Evolutionary conservation across 2,329 filamentous ascomycete genomes (phyloP).

Genomic region (Cladosporium sp.): DNA sequence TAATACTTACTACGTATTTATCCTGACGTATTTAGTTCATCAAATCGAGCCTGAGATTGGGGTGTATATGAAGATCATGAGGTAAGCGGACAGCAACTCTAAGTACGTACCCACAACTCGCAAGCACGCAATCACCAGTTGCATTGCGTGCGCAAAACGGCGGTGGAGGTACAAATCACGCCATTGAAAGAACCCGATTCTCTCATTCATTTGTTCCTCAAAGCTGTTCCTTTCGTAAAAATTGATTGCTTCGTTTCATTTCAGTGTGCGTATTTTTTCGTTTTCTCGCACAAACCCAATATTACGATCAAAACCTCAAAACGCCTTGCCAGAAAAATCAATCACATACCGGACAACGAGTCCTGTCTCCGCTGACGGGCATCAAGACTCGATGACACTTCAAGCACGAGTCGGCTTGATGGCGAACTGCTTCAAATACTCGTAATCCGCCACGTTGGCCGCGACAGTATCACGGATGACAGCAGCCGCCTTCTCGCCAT

Average conservation of each 20-base stretch:
- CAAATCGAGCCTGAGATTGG: too few species aligned
- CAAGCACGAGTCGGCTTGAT: slow-evolving; percentile 46
- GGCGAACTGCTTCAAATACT: slow-evolving; percentile 78
- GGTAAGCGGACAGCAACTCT: neutral
- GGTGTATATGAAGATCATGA: neutral
- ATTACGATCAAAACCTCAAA: neutral
- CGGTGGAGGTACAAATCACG: neutral
- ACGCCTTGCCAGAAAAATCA: neutral
- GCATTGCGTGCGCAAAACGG: neutral
- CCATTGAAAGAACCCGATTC: neutral
- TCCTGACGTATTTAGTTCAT: too few species aligned
- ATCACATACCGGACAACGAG: neutral
- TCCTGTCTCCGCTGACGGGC: neutral
- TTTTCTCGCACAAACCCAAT: neutral
- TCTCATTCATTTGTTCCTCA: neutral
- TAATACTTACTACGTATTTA: too few species aligned
- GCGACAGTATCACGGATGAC: slow-evolving; percentile 70
- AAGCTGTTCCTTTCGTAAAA: neutral
- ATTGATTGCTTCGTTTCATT: neutral
- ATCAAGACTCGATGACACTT: neutral
- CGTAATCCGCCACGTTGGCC: slow-evolving; percentile 71
- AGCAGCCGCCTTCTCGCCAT: slow-evolving; percentile 68
- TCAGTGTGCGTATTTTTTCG: neutral
- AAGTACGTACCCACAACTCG: neutral
- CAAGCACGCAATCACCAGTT: slow-evolving; percentile 3